Conservation (phyloP, 352 stramenopile genomes). For the Pythium angustatum region DNA sequence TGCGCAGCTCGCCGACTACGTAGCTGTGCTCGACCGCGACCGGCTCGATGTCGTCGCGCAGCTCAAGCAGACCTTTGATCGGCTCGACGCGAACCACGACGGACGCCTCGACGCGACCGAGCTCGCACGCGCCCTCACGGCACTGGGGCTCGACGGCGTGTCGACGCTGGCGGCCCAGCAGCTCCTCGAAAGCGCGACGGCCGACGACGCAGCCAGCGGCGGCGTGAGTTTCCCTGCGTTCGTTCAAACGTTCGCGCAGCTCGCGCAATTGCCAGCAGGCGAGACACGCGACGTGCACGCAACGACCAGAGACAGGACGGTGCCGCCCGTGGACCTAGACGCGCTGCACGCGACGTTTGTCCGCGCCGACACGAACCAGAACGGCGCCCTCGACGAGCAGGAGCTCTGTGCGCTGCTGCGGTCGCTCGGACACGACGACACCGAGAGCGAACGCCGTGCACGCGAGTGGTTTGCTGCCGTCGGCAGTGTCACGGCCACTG, state of each 20-base stretch:
- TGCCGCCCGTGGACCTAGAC: slow-evolving; percentile 46
- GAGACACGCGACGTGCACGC: slow-evolving; percentile 18
- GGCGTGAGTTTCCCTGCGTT: slow-evolving; percentile 60
- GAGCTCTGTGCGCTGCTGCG: slow-evolving; percentile 22
- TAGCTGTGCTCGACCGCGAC: slow-evolving; percentile 69
- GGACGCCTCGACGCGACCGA: slow-evolving; percentile 56
- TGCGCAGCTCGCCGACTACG: slow-evolving; percentile 70
- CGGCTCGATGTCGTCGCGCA: slow-evolving; percentile 61
- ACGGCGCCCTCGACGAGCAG: slow-evolving; percentile 36
- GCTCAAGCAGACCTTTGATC: slow-evolving; percentile 73
- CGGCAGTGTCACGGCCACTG: too few relatives aligned
- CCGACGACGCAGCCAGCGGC: slow-evolving; percentile 22
- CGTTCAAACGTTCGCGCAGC: slow-evolving; percentile 51
- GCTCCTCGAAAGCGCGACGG: slow-evolving; percentile 33
- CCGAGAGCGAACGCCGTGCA: slow-evolving; percentile 27
- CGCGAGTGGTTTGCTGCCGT: slow-evolving; percentile 42
- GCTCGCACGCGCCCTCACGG: slow-evolving; percentile 43
- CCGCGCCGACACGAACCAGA: slow-evolving; percentile 38
- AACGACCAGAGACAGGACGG: background rate
- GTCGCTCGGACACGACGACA: slow-evolving; percentile 26
- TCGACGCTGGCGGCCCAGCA: slow-evolving; percentile 29
- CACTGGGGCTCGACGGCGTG: slow-evolving; percentile 30
- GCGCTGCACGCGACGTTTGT: slow-evolving; percentile 48
- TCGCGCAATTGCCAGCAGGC: slow-evolving; percentile 47
- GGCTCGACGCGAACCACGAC: slow-evolving; percentile 58